Conservation (phyloP, 306 rosid genomes). For the Acacia acuminata region DNA sequence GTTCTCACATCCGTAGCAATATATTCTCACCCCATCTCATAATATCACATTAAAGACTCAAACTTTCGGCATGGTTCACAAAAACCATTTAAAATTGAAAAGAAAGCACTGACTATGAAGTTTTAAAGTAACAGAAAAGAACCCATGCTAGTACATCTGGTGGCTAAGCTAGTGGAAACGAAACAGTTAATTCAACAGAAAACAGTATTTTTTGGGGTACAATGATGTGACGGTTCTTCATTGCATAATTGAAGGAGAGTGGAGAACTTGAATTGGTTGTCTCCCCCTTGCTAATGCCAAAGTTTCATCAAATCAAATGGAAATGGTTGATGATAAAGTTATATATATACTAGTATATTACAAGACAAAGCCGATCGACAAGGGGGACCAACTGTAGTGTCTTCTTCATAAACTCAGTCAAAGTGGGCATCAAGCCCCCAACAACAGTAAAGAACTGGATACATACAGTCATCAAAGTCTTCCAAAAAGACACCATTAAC, state of each 20-base stretch:
- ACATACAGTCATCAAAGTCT: neutral
- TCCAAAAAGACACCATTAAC: slow-evolving; percentile 24
- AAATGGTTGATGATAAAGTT: slow-evolving; percentile 7
- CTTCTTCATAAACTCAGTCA: slow-evolving; percentile 8
- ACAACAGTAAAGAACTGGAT: neutral
- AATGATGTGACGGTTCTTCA: slow-evolving; percentile 34
- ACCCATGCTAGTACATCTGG: slow-evolving; percentile 30
- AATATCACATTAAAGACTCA: neutral
- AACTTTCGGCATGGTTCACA: slow-evolving; percentile 10
- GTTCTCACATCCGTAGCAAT: neutral
- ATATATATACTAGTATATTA: too few species aligned
- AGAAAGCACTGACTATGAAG: slow-evolving; percentile 9
- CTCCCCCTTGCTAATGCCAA: slow-evolving; percentile 25
- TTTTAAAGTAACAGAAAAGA: slow-evolving; percentile 25
- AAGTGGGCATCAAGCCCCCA: slow-evolving; percentile 17
- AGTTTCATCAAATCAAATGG: slow-evolving; percentile 32
- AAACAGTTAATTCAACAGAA: neutral
- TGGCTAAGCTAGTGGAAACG: neutral
- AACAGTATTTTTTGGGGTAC: neutral
- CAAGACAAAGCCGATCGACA: neutral
- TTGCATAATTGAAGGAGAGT: slow-evolving; percentile 26
- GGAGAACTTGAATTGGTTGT: neutral
- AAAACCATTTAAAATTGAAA: neutral
- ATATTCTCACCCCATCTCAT: neutral
- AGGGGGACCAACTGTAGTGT: slow-evolving; percentile 11